Evolutionary conservation across 2,329 filamentous ascomycete species (phyloP), one percentile per base, ranked within the genome.

Genomic region (Beauveria scarabaeidicola): DNA sequence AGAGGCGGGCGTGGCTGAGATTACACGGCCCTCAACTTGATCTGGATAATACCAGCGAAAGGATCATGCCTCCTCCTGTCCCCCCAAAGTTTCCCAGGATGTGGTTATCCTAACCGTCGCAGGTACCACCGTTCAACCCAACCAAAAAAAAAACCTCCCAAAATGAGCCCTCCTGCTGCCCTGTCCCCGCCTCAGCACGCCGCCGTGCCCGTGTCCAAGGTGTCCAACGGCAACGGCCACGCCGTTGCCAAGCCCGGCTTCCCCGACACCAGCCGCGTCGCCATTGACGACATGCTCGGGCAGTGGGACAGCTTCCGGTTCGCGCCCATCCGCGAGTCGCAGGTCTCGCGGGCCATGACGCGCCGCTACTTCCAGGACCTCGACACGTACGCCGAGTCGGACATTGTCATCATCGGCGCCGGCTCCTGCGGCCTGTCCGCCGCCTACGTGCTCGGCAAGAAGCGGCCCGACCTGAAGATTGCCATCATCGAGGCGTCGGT

Each of bases 21-120:
- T 86, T 85, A 94, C 88, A 94, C 90, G 89, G 90, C 87, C 80
- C 80, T 78, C 66, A 91, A 93, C 89, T 93, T 93, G 90, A 93
- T 92, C 89, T 90, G 89, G 90, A 92, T 93, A 93, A 94, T 94
- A 90, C 90, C 89, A 91, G 91, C 91, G 91, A 91, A 94, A 96
- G 91, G 88, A 96, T 94, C 91, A 95, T 96, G 90, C 90, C 58
- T 56, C 90, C 51, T 43, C 29, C 48, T 83, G 83, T 82, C 78
- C 78, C 76, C 73, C 68, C 71, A 72, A 67, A 69, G 64, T 66
- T 68, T 69, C 67, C 9, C 21, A 29, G 40, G 56, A 29, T 58
- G 15, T 32, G 21, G 50, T 63, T 55, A 63, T 63, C 66, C 70
- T 73, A 72, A 74, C 70, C 62, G 62, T 23, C 40, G 21, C 52